phyloP scores from a whole-genome alignment of 2,329 filamentous ascomycete species.

The Blastomyces gilchristii region DNA sequence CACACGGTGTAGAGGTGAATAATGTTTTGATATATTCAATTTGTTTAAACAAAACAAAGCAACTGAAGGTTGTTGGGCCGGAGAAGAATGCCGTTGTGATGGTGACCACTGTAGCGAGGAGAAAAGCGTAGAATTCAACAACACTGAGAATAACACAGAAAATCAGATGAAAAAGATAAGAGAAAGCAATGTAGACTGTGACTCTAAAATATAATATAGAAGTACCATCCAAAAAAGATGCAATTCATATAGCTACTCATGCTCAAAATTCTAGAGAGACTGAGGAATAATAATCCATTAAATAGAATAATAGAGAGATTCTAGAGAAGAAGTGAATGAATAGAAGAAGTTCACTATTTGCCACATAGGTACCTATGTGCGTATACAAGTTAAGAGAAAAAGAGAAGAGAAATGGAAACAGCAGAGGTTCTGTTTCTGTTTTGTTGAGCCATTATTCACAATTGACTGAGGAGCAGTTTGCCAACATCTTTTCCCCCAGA shows the following conservation, averaged over 20 bases:
- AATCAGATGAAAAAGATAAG: neutral
- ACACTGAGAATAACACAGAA: constrained; percentile 1
- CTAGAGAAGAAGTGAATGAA: neutral
- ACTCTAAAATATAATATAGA: neutral
- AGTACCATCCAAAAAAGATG: neutral
- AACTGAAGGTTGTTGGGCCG: neutral
- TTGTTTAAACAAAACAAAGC: neutral
- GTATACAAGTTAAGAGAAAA: neutral
- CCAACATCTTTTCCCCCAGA: constrained; percentile 1
- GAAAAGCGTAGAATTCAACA: neutral
- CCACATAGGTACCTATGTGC: neutral
- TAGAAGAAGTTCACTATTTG: neutral
- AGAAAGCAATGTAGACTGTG: neutral
- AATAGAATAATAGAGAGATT: neutral
- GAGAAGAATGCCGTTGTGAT: neutral
- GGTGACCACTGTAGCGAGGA: neutral
- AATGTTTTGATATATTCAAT: neutral
- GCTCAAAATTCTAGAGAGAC: neutral
- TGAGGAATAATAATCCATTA: neutral
- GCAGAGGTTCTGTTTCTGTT: neutral
- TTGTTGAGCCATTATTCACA: neutral
- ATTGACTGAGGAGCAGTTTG: constrained; percentile 1
- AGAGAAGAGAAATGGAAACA: neutral
- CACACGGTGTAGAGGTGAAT: neutral
- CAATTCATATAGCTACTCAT: neutral